Percentiles rank a stretch among this genome's conserved stretches.
These are phyloP conservation scores for Penicillium roqueforti DNA, from an alignment of 495 filamentous ascomycete species.

Conservation along the genomic window DNA sequence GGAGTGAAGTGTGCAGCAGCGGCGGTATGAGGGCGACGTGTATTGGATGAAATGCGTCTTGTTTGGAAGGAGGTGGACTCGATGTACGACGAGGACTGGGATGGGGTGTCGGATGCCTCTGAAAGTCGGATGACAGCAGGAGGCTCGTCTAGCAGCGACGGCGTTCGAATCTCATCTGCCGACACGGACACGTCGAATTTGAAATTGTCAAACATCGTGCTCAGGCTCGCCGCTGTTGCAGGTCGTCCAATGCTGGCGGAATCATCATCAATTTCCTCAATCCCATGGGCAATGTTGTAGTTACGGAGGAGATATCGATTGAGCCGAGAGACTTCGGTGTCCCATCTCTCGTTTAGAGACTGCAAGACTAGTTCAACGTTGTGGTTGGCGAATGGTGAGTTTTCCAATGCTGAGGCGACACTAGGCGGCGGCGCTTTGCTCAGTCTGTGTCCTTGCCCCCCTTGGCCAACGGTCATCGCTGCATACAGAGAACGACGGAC, in stretches of 20 bases:
- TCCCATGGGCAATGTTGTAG: conserved; percentile 50
- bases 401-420: conserved; percentile 21
- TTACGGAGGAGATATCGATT: conserved; percentile 59
- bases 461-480: conserved; percentile 35
- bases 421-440: conserved; percentile 31
- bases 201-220: conserved; percentile 40
- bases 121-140: conserved; percentile 5
- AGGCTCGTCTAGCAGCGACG: conserved; percentile 19
- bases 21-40: conserved; percentile 27
- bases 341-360: conserved; percentile 60
- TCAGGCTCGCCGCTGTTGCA: conserved; percentile 35
- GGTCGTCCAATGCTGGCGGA: conserved; percentile 37
- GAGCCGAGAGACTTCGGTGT: conserved; percentile 53
- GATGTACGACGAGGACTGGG: conserved; percentile 1
- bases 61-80: not conserved
- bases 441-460: conserved; percentile 29
- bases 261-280: conserved; percentile 32
- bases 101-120: not conserved
- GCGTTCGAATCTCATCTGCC: conserved; percentile 26
- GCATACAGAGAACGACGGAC: conserved; percentile 45
- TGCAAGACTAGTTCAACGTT: conserved; percentile 52
- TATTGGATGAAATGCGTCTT: conserved; percentile 10
- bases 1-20: conserved; percentile 21
- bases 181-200: conserved; percentile 40
- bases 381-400: conserved; percentile 36